phyloP scores from a whole-genome alignment of 495 filamentous ascomycete genomes.

The Tuber brumale region DNA sequence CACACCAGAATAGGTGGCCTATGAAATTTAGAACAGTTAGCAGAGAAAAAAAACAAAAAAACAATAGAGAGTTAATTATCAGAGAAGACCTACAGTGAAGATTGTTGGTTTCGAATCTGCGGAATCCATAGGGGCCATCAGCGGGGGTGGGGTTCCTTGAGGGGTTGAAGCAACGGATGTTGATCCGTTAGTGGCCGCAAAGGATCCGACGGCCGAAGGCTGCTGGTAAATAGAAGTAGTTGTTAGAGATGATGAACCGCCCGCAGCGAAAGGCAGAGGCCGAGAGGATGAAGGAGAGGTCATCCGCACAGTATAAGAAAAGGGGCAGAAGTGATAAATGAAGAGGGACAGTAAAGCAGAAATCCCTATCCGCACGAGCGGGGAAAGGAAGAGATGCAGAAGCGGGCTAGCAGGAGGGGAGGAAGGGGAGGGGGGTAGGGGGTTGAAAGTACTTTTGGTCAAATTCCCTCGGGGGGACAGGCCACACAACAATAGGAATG shows the following conservation, averaged over 20 bases:
- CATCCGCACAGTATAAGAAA: conserved; percentile 43
- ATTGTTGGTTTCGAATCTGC: conserved; percentile 39
- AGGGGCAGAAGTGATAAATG: conserved; percentile 18
- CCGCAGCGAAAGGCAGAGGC: conserved; percentile 41
- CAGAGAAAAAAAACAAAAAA: conserved; percentile 15
- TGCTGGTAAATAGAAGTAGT: conserved; percentile 38
- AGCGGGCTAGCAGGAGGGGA: conserved; percentile 13
- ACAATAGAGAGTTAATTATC: conserved; percentile 5
- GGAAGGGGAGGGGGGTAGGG: conserved; percentile 44
- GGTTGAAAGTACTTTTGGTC: conserved; percentile 46
- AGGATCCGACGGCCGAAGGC: conserved; percentile 49
- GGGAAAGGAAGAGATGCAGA: conserved; percentile 14
- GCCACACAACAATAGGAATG: conserved; percentile 36
- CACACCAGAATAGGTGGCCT: conserved; percentile 93
- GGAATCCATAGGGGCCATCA: conserved; percentile 38
- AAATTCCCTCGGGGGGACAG: conserved; percentile 25
- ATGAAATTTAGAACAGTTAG: conserved; percentile 12
- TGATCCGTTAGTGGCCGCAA: conserved; percentile 50
- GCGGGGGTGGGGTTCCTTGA: conserved; percentile 49
- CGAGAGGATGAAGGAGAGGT: conserved; percentile 41
- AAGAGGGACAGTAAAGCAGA: conserved; percentile 28
- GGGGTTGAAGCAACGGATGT: conserved; percentile 49
- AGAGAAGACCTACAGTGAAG: conserved; percentile 26
- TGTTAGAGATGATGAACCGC: conserved; percentile 43
- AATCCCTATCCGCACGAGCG: conserved; percentile 36